Evolutionary conservation across 1,284 basidiomycete species (phyloP).

Genomic region (Rhizoctonia solani): DNA sequence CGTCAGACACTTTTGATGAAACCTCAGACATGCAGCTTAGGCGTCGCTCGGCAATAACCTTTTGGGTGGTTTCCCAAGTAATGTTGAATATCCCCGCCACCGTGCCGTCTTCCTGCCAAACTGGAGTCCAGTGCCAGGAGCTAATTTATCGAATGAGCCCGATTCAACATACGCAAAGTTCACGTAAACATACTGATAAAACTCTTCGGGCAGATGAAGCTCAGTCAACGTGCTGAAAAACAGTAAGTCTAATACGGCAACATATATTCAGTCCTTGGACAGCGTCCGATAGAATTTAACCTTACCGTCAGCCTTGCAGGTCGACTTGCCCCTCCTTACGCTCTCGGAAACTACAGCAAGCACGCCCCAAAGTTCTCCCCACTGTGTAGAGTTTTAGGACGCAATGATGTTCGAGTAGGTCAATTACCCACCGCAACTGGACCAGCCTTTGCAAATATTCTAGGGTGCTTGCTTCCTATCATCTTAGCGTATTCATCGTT

Average conservation of each 20-base stretch:
- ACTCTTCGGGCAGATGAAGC: neutral
- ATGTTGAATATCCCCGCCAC: constrained; percentile 18
- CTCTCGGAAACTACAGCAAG: neutral
- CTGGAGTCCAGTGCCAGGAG: constrained; percentile 18
- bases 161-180: neutral
- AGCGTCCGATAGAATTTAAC: neutral
- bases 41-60: constrained; percentile 41
- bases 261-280: neutral
- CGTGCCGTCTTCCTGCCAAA: neutral
- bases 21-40: constrained; percentile 3
- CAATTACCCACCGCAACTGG: neutral
- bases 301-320: neutral
- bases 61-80: constrained; percentile 39
- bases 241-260: neutral
- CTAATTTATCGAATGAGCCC: neutral
- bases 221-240: neutral
- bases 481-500: constrained; percentile 35
- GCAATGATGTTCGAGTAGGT: neutral
- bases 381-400: neutral
- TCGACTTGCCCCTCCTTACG: neutral
- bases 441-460: constrained; percentile 8
- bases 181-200: neutral
- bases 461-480: constrained; percentile 12
- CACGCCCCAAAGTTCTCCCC: constrained; percentile 27
- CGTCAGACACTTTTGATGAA: neutral